Evolutionary conservation across 2,329 filamentous ascomycete species (phyloP).

Genomic region (Coniochaeta sp.): DNA sequence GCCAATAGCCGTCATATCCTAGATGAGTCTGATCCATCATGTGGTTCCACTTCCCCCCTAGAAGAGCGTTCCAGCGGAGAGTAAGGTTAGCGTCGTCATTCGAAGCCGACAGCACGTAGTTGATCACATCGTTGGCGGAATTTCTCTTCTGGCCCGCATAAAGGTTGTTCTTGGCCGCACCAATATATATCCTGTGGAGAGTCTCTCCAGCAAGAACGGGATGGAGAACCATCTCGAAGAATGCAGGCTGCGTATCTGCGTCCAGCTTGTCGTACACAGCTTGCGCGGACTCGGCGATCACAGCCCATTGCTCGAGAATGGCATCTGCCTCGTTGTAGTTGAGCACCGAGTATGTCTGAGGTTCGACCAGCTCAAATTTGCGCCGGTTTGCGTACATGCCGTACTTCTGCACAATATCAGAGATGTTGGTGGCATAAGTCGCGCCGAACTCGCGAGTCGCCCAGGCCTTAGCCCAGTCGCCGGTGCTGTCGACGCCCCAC

Average conservation of each 20-base stretch:
- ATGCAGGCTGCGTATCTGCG: conserved; percentile 43
- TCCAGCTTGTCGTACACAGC: conserved; percentile 46
- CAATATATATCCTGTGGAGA: conserved; percentile 45
- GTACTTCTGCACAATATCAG: conserved; percentile 45
- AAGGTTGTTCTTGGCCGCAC: conserved; percentile 40
- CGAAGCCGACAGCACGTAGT: conserved; percentile 43
- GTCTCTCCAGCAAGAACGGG: conserved; percentile 50
- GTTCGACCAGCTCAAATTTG: conserved; percentile 56
- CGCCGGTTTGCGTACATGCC: conserved; percentile 46
- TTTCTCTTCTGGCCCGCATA: conserved; percentile 47
- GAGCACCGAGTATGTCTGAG: conserved; percentile 49
- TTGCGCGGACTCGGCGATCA: conserved; percentile 45
- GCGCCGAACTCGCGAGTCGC: conserved; percentile 48
- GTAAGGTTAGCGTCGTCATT: conserved; percentile 50
- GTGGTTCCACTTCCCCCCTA: conserved; percentile 55
- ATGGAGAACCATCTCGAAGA: conserved; percentile 55
- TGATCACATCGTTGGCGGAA: conserved; percentile 45
- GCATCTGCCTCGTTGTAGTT: conserved; percentile 58
- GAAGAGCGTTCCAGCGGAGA: conserved; percentile 45
- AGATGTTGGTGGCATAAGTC: conserved; percentile 36
- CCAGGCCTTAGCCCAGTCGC: conserved; percentile 44
- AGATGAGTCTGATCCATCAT: conserved; percentile 55
- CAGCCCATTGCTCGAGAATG: conserved; percentile 46
- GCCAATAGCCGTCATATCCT: conserved; percentile 51
- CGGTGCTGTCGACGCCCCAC: conserved; percentile 48